These are phyloP conservation scores for Ceratobasidium sp. DNA, from an alignment of 1,284 basidiomycete species.

Conservation along the genomic window DNA sequence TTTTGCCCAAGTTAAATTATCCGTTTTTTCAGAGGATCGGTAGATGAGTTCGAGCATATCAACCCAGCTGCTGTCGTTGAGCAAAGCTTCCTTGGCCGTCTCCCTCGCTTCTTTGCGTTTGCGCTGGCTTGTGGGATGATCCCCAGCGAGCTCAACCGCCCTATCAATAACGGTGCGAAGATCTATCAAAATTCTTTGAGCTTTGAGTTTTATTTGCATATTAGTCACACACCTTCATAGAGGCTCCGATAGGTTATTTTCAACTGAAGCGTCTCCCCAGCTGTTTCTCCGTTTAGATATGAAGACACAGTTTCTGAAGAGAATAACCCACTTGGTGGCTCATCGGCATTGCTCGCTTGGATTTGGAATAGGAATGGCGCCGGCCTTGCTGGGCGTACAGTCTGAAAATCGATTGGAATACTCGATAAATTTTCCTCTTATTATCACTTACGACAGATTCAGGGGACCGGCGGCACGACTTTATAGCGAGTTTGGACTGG, in stretches of 20 bases:
- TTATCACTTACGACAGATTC: conserved; percentile 20
- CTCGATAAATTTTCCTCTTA: neutral
- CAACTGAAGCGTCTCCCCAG: conserved; percentile 66
- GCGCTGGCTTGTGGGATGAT: neutral
- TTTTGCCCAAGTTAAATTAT: conserved; percentile 9
- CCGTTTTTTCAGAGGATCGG: neutral
- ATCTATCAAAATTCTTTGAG: conserved; percentile 18
- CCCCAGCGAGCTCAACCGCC: neutral
- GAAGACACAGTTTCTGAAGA: neutral
- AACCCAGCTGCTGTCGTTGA: conserved; percentile 6
- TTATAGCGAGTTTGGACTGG: conserved; percentile 10
- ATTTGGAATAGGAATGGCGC: conserved; percentile 76
- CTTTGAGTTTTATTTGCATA: conserved; percentile 20
- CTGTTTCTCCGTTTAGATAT: too few species aligned
- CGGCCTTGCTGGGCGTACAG: conserved; percentile 69
- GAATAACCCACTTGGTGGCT: conserved; percentile 46
- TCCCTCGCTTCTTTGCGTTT: conserved; percentile 9
- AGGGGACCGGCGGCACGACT: conserved; percentile 11
- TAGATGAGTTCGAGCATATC: conserved; percentile 26
- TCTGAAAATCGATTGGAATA: conserved; percentile 56
- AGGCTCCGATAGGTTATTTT: conserved; percentile 73
- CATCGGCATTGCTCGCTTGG: conserved; percentile 58
- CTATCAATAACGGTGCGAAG: conserved; percentile 7
- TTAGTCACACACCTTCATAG: conserved; percentile 63
- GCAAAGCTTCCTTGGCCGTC: conserved; percentile 28